Conservation (phyloP, 2,329 filamentous ascomycete genomes). For the Chaetomium globosum region DNA sequence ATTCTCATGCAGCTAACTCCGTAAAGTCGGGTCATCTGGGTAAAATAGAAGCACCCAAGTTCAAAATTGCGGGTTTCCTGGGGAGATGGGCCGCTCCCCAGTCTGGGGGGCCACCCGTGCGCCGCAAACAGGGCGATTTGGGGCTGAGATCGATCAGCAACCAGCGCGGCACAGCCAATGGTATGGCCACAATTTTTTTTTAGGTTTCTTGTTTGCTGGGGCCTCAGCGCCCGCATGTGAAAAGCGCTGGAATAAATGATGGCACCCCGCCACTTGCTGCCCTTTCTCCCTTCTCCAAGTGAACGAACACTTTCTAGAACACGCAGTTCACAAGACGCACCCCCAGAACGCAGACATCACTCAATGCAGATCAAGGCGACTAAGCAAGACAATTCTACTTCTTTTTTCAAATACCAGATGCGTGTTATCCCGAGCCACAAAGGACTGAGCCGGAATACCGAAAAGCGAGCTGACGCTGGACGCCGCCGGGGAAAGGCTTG, state of each 20-base stretch:
- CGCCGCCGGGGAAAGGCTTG: constrained; percentile 59
- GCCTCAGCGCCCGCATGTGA: constrained; percentile 15
- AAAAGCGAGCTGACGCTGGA: constrained; percentile 60
- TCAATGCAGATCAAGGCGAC: constrained; percentile 61
- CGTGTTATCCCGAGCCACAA: constrained; percentile 53
- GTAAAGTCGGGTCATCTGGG: neutral
- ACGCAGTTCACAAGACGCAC: constrained; percentile 5
- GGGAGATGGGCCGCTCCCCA: neutral
- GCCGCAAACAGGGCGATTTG: constrained; percentile 19
- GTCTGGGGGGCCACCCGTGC: constrained; percentile 22
- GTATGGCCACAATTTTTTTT: constrained; percentile 23
- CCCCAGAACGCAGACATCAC: constrained; percentile 11
- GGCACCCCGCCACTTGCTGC: constrained; percentile 10
- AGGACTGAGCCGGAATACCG: constrained; percentile 52
- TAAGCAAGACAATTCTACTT: constrained; percentile 48
- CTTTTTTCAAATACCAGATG: constrained; percentile 62
- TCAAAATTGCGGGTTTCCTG: neutral
- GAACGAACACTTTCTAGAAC: constrained; percentile 8
- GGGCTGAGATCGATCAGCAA: constrained; percentile 28
- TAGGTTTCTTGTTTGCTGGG: constrained; percentile 13
- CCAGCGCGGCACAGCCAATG: constrained; percentile 20
- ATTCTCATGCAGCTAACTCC: neutral
- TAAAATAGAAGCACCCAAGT: neutral
- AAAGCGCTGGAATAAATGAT: constrained; percentile 1
- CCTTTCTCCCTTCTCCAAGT: constrained; percentile 18